Conservation (phyloP, 2,329 filamentous ascomycete species). For the Cladosporium cucumerinum region DNA sequence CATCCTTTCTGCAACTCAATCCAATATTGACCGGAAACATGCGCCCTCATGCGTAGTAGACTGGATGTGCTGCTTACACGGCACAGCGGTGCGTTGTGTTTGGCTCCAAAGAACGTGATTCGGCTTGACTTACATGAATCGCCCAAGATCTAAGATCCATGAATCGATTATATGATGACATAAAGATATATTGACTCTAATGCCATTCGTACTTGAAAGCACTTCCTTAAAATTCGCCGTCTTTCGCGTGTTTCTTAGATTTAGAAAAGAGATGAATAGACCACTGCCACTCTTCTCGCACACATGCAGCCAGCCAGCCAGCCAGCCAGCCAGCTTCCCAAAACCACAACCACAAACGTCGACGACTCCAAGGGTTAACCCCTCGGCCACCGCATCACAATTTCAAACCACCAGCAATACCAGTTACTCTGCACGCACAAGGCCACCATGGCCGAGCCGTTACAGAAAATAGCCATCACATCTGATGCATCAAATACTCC, state of each 20-base stretch:
- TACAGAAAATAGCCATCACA: background rate
- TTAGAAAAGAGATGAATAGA: too few species aligned
- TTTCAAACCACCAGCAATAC: background rate
- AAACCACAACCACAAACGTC: background rate
- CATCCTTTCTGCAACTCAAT: background rate
- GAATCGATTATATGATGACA: background rate
- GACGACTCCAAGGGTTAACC: background rate
- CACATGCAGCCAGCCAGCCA: background rate
- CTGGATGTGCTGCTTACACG: background rate
- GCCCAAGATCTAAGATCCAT: background rate
- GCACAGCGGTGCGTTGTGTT: too few species aligned
- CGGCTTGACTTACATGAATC: background rate
- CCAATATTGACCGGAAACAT: background rate
- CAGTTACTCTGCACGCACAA: background rate
- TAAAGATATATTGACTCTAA: background rate
- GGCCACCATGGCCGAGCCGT: conserved; percentile 6
- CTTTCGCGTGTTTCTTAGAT: too few species aligned
- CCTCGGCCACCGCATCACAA: background rate
- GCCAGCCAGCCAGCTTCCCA: background rate
- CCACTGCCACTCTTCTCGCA: too few species aligned
- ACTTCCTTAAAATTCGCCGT: too few species aligned
- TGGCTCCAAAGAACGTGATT: too few species aligned
- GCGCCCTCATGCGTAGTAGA: background rate
- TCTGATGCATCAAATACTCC: background rate
- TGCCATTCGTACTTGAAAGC: too few species aligned